A percentile compares a stretch with the other conserved stretches of the same genome.
phyloP scores from a whole-genome alignment of 176 grass and related monocot genomes.

The Oryza glumipatula region DNA sequence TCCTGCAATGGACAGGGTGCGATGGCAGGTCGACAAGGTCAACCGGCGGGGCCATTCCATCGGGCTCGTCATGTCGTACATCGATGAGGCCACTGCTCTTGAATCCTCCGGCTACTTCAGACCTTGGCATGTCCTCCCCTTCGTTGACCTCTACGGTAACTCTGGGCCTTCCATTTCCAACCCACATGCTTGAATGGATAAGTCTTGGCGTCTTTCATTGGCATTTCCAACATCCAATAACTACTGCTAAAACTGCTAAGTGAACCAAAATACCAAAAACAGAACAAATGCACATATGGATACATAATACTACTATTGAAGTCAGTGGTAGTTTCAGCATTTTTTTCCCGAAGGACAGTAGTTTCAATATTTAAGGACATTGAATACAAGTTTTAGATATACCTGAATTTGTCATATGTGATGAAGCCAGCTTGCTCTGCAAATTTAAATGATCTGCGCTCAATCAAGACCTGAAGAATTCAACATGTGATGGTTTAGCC shows the following conservation, averaged over 20 bases:
- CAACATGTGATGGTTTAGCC: not conserved
- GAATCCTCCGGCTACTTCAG: slow-evolving; percentile 67
- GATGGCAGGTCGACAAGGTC: slow-evolving; percentile 43
- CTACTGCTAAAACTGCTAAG: not conserved
- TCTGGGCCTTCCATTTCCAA: slow-evolving; percentile 4
- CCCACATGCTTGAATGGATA: not conserved
- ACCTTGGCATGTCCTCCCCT: slow-evolving; percentile 48
- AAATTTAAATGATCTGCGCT: not conserved
- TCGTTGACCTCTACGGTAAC: slow-evolving; percentile 79
- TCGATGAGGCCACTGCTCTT: slow-evolving; percentile 65
- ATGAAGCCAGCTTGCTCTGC: not conserved
- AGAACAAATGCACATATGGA: not conserved
- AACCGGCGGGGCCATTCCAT: slow-evolving; percentile 56
- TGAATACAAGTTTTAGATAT: not conserved
- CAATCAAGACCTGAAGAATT: not conserved
- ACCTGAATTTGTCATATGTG: not conserved
- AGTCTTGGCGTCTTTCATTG: not conserved
- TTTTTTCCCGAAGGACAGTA: not conserved
- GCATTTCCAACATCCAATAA: not conserved
- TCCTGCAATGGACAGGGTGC: slow-evolving; percentile 32
- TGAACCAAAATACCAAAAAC: not conserved
- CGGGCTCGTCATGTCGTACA: slow-evolving; percentile 80
- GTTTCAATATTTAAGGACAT: not conserved
- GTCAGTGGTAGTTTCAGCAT: not conserved
- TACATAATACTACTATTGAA: not conserved